Evolutionary conservation across 2,329 filamentous ascomycete species (phyloP), one percentile per base, ranked within the genome.

Genomic region (Amesomyces nigricolor): DNA sequence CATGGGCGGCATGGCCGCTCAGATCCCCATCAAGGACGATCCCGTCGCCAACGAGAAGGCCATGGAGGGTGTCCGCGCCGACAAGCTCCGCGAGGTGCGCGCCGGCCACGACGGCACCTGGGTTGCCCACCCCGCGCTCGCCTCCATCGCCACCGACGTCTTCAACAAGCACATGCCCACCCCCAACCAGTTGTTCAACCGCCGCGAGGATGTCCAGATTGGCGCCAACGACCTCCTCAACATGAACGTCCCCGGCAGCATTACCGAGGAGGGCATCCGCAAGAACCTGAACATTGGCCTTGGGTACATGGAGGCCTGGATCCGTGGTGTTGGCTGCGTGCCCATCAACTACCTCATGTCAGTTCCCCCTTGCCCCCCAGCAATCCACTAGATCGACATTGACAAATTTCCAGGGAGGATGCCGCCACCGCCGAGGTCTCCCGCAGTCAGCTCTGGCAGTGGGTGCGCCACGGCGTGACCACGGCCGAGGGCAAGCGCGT

Each of bases 161-260:
- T 99, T 99, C 82, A 95, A 97, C 82, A 86, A 91, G 77, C 78
- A 97, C 79, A 99, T 99, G 94, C 94, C 94, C 9, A 96, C 92
- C 3, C 91, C 94, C 47, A 99, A 99, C 78, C 94, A 99, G 75
- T 84, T 96, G 67, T 94, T 92, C 71, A 77, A 90, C 60, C 89
- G 91, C 61, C 86, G 91, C 60, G 91, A 96, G 73, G 92, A 97
- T 47, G 91, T 96, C 58, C 75, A 82, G 67, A 86, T 99, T 67
- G 86, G 86, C 46, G 86, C 85, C 67, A 95, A 94, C 66, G 94
- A 97, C 68, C 81, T 99, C 51, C 82, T 97, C 58, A 97, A 97
- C 81, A 97, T 96, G 88, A 97, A 97, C 67, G 88, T 97, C 1
- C 91, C 92, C 6, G 94, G 94, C 26, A 81, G 84, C 70, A 81